Base-by-base conservation (phyloP, 768 basidiomycete genomes). In the Aureoboletus auriporus region DNA sequence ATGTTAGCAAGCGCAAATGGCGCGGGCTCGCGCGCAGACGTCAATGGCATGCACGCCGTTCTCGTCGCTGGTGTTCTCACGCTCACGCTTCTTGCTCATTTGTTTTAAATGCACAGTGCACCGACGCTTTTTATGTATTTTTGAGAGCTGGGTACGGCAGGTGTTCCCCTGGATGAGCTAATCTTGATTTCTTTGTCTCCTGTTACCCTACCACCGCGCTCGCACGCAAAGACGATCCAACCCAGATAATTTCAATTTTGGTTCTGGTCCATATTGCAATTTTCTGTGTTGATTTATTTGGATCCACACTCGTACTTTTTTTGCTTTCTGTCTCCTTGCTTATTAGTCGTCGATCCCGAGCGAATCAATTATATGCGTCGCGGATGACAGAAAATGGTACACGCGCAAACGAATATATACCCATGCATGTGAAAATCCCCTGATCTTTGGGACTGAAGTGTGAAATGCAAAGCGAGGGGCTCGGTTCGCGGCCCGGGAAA, bases 1-100 rank as follows among this genome's bases (percentile, higher is more conserved):
- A 55, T 82, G 41, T 60, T 84, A 4, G 20, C 20, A 4, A 23
- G 20, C 20, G 20, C 20, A 27, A 78, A 75, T 42, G 76, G 75
- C 5, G 58, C 60, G 6, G 47, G n/a, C 30, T 29, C 54, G 34
- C 38, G 53, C 13, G 30, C 56, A 2, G 39, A 46, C 27, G 20
- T 42, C 10, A 46, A 53, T 13, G 35, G 49, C 31, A 39, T 58
- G 20, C 53, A 57, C 14, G 49, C 49, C n/a, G 8, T 55, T 16
- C 26, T 58, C 12, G 36, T 55, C 10, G 57, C 56, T 11, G 16
- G 48, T 4, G 42, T 58, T 23, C 43, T 58, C n/a, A 38, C 48
- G 8, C 27, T 49, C 30, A 33, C 48, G 6, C 47, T 63, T 4
- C 49, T 64, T 6, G 55, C 47, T 39, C 52, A 56, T 42, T 33